phyloP scores from a whole-genome alignment of 768 basidiomycete species.

The Filobasidium wieringae region DNA sequence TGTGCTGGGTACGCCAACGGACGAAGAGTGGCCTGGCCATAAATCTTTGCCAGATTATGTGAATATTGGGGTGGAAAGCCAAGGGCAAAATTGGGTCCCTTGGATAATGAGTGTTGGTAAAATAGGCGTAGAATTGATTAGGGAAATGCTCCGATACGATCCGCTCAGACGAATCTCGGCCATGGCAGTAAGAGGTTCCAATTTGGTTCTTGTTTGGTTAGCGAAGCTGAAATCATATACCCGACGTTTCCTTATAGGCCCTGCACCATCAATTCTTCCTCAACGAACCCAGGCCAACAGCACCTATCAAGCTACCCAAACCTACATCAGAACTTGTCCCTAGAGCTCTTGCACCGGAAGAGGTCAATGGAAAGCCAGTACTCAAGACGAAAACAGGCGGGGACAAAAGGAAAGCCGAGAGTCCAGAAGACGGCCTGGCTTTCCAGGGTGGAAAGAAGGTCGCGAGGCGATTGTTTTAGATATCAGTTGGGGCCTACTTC shows the following conservation, averaged over 20 bases:
- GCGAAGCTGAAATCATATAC: not conserved
- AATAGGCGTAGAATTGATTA: constrained; percentile 71
- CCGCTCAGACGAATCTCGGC: constrained; percentile 71
- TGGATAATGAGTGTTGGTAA: constrained; percentile 82
- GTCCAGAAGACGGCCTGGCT: constrained; percentile 15
- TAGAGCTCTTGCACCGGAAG: constrained; percentile 46
- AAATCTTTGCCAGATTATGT: constrained; percentile 82
- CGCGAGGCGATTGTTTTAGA: constrained; percentile 15
- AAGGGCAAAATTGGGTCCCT: constrained; percentile 46
- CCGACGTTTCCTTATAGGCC: constrained; percentile 47
- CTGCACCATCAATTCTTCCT: constrained; percentile 79
- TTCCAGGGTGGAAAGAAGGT: constrained; percentile 23
- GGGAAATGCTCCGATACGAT: constrained; percentile 69
- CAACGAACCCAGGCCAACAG: constrained; percentile 71
- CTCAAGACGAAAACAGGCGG: constrained; percentile 6
- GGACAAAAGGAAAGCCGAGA: constrained; percentile 28
- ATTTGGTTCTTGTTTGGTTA: too few species aligned
- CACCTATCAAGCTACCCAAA: constrained; percentile 77
- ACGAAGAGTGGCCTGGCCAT: constrained; percentile 95
- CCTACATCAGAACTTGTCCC: constrained; percentile 42
- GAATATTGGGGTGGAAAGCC: constrained; percentile 67
- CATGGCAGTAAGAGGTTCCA: constrained; percentile 62
- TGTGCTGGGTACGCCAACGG: constrained; percentile 88
- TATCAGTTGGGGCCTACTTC: not conserved
- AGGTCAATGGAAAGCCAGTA: constrained; percentile 28